A percentile compares a stretch with the other conserved stretches of the same genome.
Conservation (phyloP, 352 stramenopile genomes). For the Phytophthora aleatoria region DNA sequence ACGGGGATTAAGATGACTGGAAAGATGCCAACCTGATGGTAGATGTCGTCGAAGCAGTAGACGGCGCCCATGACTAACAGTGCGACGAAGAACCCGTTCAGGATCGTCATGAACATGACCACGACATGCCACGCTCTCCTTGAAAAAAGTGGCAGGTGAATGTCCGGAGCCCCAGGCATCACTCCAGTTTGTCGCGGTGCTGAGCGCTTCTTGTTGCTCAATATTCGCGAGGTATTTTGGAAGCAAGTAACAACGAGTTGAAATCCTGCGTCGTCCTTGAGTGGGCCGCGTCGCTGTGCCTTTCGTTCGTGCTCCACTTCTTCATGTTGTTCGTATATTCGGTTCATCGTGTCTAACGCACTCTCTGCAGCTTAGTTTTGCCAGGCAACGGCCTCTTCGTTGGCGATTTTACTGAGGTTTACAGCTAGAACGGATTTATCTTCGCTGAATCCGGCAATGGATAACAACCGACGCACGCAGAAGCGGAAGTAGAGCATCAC, state of each 20-base stretch:
- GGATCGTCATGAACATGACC: conserved; percentile 58
- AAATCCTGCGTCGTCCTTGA: conserved; percentile 24
- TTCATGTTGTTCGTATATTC: conserved; percentile 24
- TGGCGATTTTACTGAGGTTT: conserved; percentile 17
- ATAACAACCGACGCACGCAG: conserved; percentile 38
- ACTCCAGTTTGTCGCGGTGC: conserved; percentile 7
- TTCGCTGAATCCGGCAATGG: conserved; percentile 31
- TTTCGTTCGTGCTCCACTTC: conserved; percentile 21
- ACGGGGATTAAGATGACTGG: conserved; percentile 37
- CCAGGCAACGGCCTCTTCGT: conserved; percentile 22
- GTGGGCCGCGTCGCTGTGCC: not conserved
- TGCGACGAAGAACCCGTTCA: conserved; percentile 71
- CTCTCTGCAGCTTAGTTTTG: conserved; percentile 25
- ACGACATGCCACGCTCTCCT: conserved; percentile 66
- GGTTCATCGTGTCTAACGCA: conserved; percentile 27
- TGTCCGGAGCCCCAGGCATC: conserved; percentile 10
- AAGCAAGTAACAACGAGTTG: conserved; percentile 21
- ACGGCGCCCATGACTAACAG: conserved; percentile 56
- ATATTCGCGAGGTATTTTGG: conserved; percentile 8
- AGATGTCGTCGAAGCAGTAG: conserved; percentile 47
- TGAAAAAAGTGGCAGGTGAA: conserved; percentile 49
- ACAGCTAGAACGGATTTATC: conserved; percentile 6
- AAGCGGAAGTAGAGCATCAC: conserved; percentile 50
- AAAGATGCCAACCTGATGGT: conserved; percentile 23
- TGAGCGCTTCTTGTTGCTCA: conserved; percentile 8